Base-by-base conservation (phyloP, 768 basidiomycete genomes). In the Tylopilus felleus region DNA sequence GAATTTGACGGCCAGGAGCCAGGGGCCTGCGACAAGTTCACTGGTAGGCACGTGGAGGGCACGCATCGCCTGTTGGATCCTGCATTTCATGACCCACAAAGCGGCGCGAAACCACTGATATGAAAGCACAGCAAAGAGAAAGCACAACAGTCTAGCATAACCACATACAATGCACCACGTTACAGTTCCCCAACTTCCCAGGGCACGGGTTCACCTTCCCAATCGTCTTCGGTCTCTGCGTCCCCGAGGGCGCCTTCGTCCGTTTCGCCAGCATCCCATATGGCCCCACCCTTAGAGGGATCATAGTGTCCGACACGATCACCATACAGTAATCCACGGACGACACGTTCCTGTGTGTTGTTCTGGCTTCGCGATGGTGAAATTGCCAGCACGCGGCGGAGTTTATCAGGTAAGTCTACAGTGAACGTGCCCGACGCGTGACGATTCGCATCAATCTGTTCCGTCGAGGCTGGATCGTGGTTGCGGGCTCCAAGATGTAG, bases 161-260 rank as follows among this genome's bases (percentile, higher is more conserved):
- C 49, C 66, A 71, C 73, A 69, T 68, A 70, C 62, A 56, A 53
- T 43, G 53, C 47, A 22, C 49, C 38, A 55, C 49, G 53, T 71
- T 78, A 90, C 69, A 92, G 62, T 62, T 90, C 90, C 49, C 83
- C 90, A 9, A 82, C 76, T 70, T 87, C 87, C 90, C 90, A 92
- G 55, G 89, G 85, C 33, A 90, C 78, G 35, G 86, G 85, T 68
- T 90, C 89, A 33, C 86, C 83, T 70, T 90, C 90, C 90, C 90
- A 92, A 58, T 73, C 74, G 44, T 73, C 73, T 58, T 86, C 85
- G 40, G 80, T 79, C 62, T 81, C 83, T 28, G 69, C 75, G 46
- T 77, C 80, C 39, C 58, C 65, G 21, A 60, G 62, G 22, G 67
- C 66, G 31, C 69, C 72, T 33, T 73, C 73, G 59, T 77, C 74